These are phyloP conservation scores for Colletotrichum caudatum DNA, from an alignment of 2,329 filamentous ascomycete species.

Conservation along the genomic window DNA sequence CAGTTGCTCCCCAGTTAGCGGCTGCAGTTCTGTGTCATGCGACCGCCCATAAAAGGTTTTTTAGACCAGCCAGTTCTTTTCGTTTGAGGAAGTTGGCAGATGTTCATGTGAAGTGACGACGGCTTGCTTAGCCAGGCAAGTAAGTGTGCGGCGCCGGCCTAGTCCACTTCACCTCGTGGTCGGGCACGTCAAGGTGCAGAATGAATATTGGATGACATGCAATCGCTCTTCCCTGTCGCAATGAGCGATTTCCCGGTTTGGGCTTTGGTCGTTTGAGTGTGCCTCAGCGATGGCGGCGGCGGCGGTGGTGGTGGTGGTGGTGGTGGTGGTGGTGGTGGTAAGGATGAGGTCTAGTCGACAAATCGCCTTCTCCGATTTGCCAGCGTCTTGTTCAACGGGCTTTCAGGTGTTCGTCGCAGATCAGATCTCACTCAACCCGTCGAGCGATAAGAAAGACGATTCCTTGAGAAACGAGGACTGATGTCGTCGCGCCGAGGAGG, in stretches of 20 bases:
- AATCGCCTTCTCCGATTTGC: neutral
- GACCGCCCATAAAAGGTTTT: conserved; percentile 1
- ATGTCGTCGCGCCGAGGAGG: neutral
- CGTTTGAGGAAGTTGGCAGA: conserved; percentile 22
- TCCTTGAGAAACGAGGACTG: neutral
- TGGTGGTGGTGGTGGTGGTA: neutral
- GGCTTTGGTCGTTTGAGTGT: neutral
- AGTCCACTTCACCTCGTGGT: neutral
- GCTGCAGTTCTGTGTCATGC: conserved; percentile 24
- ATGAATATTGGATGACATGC: conserved; percentile 18
- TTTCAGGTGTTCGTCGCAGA: conserved; percentile 2
- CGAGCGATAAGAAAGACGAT: neutral
- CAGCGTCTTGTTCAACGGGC: neutral
- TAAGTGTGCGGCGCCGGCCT: conserved; percentile 6
- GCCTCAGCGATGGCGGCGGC: neutral
- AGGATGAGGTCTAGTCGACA: neutral
- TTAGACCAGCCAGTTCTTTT: neutral
- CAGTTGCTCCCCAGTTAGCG: conserved; percentile 16
- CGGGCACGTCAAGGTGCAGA: conserved; percentile 29
- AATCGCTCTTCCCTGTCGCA: neutral
- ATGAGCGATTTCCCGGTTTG: conserved; percentile 18
- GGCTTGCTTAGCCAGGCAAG: conserved; percentile 1
- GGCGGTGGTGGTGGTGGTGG: too few species aligned
- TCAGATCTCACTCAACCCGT: neutral
- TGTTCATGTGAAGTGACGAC: conserved; percentile 2